Evolutionary conservation across 2,329 filamentous ascomycete species (phyloP).

Genomic region (Ceratocystis lukuohia): DNA sequence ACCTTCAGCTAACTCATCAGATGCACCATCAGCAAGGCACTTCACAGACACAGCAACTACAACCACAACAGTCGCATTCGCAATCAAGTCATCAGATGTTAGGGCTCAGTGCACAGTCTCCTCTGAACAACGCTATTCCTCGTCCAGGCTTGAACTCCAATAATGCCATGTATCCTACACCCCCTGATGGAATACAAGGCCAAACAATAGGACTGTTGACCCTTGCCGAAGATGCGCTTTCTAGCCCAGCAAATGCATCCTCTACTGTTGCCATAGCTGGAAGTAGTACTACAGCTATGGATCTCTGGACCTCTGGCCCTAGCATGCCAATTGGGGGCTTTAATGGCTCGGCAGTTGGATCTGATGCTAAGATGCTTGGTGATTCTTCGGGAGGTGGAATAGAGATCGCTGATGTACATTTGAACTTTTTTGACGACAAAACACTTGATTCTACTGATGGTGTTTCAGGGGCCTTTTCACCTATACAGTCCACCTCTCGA

Average conservation of each 20-base stretch:
- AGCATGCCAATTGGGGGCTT: conserved; percentile 25
- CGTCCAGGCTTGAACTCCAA: conserved; percentile 35
- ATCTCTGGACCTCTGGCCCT: conserved; percentile 30
- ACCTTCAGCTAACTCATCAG: neutral
- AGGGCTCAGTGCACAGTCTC: conserved; percentile 38
- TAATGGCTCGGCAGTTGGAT: conserved; percentile 40
- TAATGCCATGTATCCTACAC: conserved; percentile 53
- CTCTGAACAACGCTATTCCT: conserved; percentile 32
- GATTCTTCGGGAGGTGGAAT: conserved; percentile 43
- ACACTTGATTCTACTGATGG: conserved; percentile 1
- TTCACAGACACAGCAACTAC: neutral
- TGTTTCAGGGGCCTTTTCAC: conserved; percentile 6
- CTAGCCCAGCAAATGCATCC: conserved; percentile 33
- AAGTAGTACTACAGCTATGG: conserved; percentile 15
- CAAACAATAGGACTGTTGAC: conserved; percentile 15
- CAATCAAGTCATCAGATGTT: conserved; percentile 25
- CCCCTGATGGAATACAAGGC: conserved; percentile 50
- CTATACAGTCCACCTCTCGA: neutral
- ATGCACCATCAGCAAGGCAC: neutral
- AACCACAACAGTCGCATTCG: neutral
- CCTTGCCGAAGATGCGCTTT: conserved; percentile 41
- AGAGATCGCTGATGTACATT: conserved; percentile 68
- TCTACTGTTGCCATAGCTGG: neutral
- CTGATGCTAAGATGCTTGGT: neutral
- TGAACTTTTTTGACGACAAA: conserved; percentile 64